These are phyloP conservation scores for Aspergillus thermomutatus DNA, from an alignment of 2,329 filamentous ascomycete species.

Conservation along the genomic window DNA sequence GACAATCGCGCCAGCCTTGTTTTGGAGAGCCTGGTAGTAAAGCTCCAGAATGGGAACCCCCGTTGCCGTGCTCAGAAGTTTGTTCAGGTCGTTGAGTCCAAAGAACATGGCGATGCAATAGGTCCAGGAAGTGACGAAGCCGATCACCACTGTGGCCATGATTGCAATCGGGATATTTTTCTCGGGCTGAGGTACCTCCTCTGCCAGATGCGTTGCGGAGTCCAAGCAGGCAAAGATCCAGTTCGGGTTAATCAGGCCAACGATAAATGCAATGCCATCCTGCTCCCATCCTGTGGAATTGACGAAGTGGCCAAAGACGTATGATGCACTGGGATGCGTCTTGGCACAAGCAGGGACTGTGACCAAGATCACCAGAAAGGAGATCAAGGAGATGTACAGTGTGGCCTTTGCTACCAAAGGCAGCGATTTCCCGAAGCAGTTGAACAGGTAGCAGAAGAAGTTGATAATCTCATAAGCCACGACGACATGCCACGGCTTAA, in stretches of 20 bases:
- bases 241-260: conserved; percentile 51
- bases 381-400: conserved; percentile 46
- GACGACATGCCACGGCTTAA: conserved; percentile 36
- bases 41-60: conserved; percentile 48
- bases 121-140: conserved; percentile 49
- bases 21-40: conserved; percentile 44
- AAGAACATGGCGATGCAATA: conserved; percentile 51
- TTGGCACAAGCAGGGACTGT: conserved; percentile 45
- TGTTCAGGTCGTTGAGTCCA: conserved; percentile 44
- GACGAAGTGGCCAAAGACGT: conserved; percentile 52
- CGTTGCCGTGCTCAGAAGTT: conserved; percentile 40
- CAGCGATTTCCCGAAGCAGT: conserved; percentile 38
- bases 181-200: conserved; percentile 48
- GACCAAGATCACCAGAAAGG: conserved; percentile 49
- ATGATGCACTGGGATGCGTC: conserved; percentile 43
- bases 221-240: conserved; percentile 52
- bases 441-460: conserved; percentile 48
- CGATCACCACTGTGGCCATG: conserved; percentile 48
- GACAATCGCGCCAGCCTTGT: conserved; percentile 43
- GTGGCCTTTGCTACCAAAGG: conserved; percentile 40
- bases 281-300: conserved; percentile 50
- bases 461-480: conserved; percentile 48
- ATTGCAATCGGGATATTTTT: conserved; percentile 50
- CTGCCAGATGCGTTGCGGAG: conserved; percentile 50
- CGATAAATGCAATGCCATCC: conserved; percentile 50